phyloP scores from a whole-genome alignment of 2,329 filamentous ascomycete genomes.

The Scedosporium boydii region DNA sequence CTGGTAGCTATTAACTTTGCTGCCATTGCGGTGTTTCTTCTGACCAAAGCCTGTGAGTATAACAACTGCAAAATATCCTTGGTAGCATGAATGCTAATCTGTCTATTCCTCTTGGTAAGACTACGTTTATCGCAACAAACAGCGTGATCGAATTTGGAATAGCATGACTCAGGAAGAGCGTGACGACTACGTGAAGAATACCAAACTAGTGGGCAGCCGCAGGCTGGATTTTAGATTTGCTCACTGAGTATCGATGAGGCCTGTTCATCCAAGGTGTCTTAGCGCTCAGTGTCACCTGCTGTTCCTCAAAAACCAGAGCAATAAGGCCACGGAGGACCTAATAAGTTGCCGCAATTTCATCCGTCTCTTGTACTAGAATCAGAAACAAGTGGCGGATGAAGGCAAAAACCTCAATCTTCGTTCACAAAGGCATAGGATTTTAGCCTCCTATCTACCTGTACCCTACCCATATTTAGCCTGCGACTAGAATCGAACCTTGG shows the following conservation, averaged over 20 bases:
- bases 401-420: too few species aligned
- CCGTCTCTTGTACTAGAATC: too few species aligned
- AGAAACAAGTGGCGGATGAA: too few species aligned
- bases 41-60: conserved; percentile 26
- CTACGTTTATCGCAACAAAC: conserved; percentile 39
- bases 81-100: conserved; percentile 6
- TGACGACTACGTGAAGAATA: conserved; percentile 23
- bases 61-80: neutral
- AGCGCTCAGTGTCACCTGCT: too few species aligned
- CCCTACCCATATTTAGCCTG: too few species aligned
- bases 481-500: too few species aligned
- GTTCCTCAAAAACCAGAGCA: too few species aligned
- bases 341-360: too few species aligned
- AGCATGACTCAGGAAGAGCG: conserved; percentile 32
- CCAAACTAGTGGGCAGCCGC: conserved; percentile 34
- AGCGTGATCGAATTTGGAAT: conserved; percentile 34
- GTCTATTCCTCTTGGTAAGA: conserved; percentile 19
- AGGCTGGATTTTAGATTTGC: conserved; percentile 32
- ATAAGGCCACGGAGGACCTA: too few species aligned
- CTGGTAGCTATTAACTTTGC: conserved; percentile 36
- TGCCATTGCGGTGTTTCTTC: conserved; percentile 38
- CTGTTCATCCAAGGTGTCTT: too few species aligned
- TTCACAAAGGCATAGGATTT: too few species aligned
- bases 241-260: neutral
- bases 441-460: too few species aligned